Conservation (phyloP, 2,329 filamentous ascomycete genomes). For the Neodidymelliopsis sp. region DNA sequence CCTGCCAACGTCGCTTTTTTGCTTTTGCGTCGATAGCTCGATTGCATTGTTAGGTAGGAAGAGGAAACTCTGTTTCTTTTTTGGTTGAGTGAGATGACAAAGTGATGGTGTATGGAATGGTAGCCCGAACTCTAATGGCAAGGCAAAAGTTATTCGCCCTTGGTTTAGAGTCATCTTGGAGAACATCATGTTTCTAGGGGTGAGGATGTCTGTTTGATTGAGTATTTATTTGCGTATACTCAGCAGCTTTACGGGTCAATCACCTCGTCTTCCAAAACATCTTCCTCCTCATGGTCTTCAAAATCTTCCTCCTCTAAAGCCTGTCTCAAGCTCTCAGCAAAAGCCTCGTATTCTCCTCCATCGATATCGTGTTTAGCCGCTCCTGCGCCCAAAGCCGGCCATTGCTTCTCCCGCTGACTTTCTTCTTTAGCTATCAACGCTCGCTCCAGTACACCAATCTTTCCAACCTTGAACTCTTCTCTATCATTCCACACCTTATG, state of each 20-base stretch:
- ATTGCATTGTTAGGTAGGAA: no score
- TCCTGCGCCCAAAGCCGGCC: slow-evolving; percentile 24
- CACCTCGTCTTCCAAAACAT: not conserved
- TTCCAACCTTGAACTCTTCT: slow-evolving; percentile 6
- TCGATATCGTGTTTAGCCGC: slow-evolving; percentile 11
- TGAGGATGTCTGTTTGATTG: not conserved
- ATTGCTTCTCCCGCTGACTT: slow-evolving; percentile 1
- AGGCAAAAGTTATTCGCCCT: no score
- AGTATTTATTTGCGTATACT: not conserved
- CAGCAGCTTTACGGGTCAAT: not conserved
- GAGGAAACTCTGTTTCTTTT: no score
- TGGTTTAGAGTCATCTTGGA: no score
- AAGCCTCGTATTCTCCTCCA: slow-evolving; percentile 33
- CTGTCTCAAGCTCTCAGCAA: slow-evolving; percentile 30
- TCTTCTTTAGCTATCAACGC: slow-evolving; percentile 35
- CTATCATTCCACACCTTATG: slow-evolving; percentile 13
- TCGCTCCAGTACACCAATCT: slow-evolving; percentile 37
- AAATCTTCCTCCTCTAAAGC: slow-evolving; percentile 28
- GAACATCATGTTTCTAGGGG: no score
- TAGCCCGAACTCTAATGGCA: no score
- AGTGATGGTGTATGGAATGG: no score
- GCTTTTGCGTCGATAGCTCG: slow-evolving; percentile 3
- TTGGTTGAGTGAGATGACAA: no score
- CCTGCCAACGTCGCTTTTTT: slow-evolving; percentile 41
- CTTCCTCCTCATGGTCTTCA: not conserved